A percentile compares a stretch with the other conserved stretches of the same genome.
Evolutionary conservation across 768 basidiomycete genomes (phyloP).

Genomic region (Rhizopogon vinicolor): DNA sequence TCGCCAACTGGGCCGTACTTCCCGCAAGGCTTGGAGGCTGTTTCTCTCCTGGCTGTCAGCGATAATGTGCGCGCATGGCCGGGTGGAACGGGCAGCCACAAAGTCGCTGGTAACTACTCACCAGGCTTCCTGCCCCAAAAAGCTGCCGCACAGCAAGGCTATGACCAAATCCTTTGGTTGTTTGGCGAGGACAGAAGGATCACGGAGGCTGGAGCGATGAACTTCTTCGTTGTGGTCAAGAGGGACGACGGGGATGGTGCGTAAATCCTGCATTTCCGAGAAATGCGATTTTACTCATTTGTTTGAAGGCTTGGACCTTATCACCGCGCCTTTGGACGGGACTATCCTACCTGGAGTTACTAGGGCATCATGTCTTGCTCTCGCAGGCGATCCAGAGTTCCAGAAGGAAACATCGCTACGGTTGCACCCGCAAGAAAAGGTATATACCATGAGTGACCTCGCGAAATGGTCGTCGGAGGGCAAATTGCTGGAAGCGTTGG

Average conservation of each 20-base stretch:
- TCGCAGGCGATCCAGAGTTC: constrained; percentile 61
- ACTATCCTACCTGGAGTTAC: constrained; percentile 93
- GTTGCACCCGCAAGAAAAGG: too few species aligned
- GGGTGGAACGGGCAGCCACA: constrained; percentile 66
- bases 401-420: too few species aligned
- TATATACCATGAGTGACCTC: constrained; percentile 59
- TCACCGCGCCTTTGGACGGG: constrained; percentile 88
- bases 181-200: constrained; percentile 53
- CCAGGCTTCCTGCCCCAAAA: constrained; percentile 60
- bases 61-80: constrained; percentile 78
- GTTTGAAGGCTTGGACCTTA: constrained; percentile 62
- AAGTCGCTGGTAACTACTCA: constrained; percentile 64
- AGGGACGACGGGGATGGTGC: constrained; percentile 49
- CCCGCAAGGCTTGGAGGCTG: constrained; percentile 44
- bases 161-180: constrained; percentile 78
- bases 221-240: constrained; percentile 66
- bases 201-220: constrained; percentile 75
- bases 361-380: constrained; percentile 74
- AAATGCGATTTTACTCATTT: not conserved
- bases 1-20: constrained; percentile 55
- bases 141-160: constrained; percentile 62
- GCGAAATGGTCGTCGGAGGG: constrained; percentile 52
- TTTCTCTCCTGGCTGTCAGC: constrained; percentile 58
- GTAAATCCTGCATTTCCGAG: constrained; percentile 11
- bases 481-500: constrained; percentile 75